Evolutionary conservation across 805 yeast genomes (phyloP).

Genomic region (Clavispora carvajalis): DNA sequence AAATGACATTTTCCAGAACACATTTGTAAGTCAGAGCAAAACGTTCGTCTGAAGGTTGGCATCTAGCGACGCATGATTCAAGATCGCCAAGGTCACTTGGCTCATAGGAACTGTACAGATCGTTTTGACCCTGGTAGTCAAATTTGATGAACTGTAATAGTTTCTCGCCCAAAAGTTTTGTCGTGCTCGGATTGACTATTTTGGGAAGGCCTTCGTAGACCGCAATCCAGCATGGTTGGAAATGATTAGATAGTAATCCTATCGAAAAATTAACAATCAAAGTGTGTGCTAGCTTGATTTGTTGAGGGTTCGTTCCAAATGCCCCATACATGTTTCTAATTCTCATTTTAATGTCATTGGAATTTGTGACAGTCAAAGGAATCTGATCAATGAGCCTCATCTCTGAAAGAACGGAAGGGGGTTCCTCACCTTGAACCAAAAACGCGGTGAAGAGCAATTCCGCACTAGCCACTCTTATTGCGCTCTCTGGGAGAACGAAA

Average conservation of each 20-base stretch:
- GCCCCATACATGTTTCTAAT: constrained; percentile 36
- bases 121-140: constrained; percentile 17
- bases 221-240: constrained; percentile 84
- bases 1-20: constrained; percentile 17
- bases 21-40: constrained; percentile 36
- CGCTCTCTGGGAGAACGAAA: constrained; percentile 45
- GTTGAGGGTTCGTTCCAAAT: constrained; percentile 18
- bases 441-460: constrained; percentile 36
- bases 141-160: constrained; percentile 30
- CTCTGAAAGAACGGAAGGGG: constrained; percentile 43
- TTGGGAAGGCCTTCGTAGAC: constrained; percentile 56
- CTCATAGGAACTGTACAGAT: constrained; percentile 8
- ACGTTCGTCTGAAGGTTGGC: constrained; percentile 45
- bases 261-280: constrained; percentile 32
- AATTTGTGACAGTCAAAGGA: constrained; percentile 62
- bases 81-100: constrained; percentile 1
- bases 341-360: constrained; percentile 70
- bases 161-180: constrained; percentile 51
- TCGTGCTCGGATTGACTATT: constrained; percentile 27
- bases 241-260: constrained; percentile 69
- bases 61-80: constrained; percentile 15
- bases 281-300: constrained; percentile 13
- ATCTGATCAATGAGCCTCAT: constrained; percentile 53
- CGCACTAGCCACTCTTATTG: constrained; percentile 47
- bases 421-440: constrained; percentile 15